Evolutionary conservation across 495 filamentous ascomycete species (phyloP).

Genomic region (Aspergillus bertholletiae): DNA sequence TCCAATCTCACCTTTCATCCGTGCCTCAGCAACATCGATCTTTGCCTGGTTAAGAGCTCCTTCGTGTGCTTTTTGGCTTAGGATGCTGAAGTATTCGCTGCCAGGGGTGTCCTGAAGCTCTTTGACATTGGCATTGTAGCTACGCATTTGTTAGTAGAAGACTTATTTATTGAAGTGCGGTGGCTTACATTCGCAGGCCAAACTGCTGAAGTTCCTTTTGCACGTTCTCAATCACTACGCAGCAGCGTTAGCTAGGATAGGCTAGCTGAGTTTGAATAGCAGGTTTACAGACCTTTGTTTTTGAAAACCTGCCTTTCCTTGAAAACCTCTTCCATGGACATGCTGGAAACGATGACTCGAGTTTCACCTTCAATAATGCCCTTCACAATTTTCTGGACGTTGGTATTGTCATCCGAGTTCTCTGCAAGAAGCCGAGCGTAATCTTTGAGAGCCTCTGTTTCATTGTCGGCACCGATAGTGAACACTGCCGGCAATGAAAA

Average conservation of each 20-base stretch:
- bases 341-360: slow-evolving; percentile 68
- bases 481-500: slow-evolving; percentile 79
- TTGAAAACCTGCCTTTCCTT: slow-evolving; percentile 79
- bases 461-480: slow-evolving; percentile 74
- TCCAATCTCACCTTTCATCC: slow-evolving; percentile 73
- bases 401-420: slow-evolving; percentile 45
- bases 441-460: slow-evolving; percentile 62
- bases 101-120: slow-evolving; percentile 76
- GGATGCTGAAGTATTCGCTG: slow-evolving; percentile 72
- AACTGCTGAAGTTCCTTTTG: slow-evolving; percentile 72
- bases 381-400: slow-evolving; percentile 81
- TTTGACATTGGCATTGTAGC: slow-evolving; percentile 78
- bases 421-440: slow-evolving; percentile 74
- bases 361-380: slow-evolving; percentile 88
- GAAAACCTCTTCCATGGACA: slow-evolving; percentile 89
- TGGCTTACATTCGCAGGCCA: slow-evolving; percentile 55
- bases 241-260: not conserved
- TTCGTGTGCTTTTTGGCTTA: slow-evolving; percentile 78
- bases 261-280: not conserved
- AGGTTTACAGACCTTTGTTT: slow-evolving; percentile 39
- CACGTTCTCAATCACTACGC: slow-evolving; percentile 66
- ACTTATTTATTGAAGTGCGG: not conserved
- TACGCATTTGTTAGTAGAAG: slow-evolving; percentile 21
- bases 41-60: slow-evolving; percentile 76
- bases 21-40: slow-evolving; percentile 76